phyloP scores from a whole-genome alignment of 192 early-diverging fungal genomes.

The Gonapodya sp. region DNA sequence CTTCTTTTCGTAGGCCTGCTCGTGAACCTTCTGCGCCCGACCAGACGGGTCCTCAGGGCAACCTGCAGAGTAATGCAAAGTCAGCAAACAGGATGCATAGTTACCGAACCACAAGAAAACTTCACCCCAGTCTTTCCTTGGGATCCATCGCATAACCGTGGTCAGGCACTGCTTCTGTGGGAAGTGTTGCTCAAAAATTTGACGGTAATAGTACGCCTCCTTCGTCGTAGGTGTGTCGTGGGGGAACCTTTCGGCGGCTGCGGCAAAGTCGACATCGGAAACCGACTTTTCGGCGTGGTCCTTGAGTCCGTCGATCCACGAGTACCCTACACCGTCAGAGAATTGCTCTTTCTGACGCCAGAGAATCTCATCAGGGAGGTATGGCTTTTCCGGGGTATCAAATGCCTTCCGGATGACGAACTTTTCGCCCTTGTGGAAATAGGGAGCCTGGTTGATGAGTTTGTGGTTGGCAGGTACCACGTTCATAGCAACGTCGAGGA shows the following conservation, averaged over 20 bases:
- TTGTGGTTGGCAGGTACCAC: constrained; percentile 71
- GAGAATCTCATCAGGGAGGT: constrained; percentile 61
- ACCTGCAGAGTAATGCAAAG: constrained; percentile 25
- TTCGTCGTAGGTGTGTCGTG: constrained; percentile 88
- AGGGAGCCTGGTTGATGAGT: constrained; percentile 56
- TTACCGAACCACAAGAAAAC: background rate
- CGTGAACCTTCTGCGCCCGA: constrained; percentile 89
- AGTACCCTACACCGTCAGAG: constrained; percentile 95
- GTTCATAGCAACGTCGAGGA: constrained; percentile 87
- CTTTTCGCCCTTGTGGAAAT: constrained; percentile 75
- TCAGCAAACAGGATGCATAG: background rate
- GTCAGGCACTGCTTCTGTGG: constrained; percentile 82
- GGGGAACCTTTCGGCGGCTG: constrained; percentile 59
- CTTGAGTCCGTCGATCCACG: constrained; percentile 96
- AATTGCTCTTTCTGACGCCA: constrained; percentile 98
- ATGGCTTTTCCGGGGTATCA: constrained; percentile 69
- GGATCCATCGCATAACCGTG: constrained; percentile 92
- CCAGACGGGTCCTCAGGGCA: constrained; percentile 96
- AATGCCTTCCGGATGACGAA: constrained; percentile 91
- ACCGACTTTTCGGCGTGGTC: constrained; percentile 55
- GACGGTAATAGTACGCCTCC: constrained; percentile 93
- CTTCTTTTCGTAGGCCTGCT: constrained; percentile 46
- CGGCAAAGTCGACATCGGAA: constrained; percentile 67
- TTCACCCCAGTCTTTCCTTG: constrained; percentile 90
- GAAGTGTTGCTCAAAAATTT: constrained; percentile 87